phyloP scores from a whole-genome alignment of 306 rosid genomes.

The cucumber (Cucumis sativus) region Cucumber_9930_V3 NC_026657.2:33288501-33289000 shows the following conservation, averaged over 20 bases:
- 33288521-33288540: too few species aligned
- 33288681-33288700: neutral
- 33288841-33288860: too few species aligned
- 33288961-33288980: neutral
- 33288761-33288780: neutral
- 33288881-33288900: neutral
- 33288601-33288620: too few species aligned
- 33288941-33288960: neutral
- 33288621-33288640: too few species aligned
- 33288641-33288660: neutral
- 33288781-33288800: neutral
- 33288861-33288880: neutral
- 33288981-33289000: neutral
- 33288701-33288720: neutral
- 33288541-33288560: too few species aligned
- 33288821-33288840: neutral
- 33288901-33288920: neutral
- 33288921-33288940: neutral
- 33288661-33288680: neutral
- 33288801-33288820: neutral
- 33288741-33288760: neutral
- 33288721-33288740: neutral
- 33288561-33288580: too few species aligned
- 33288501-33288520: too few species aligned
- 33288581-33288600: neutral